Conservation (phyloP, 192 early-diverging fungal species). For the Coemansia sp. region DNA sequence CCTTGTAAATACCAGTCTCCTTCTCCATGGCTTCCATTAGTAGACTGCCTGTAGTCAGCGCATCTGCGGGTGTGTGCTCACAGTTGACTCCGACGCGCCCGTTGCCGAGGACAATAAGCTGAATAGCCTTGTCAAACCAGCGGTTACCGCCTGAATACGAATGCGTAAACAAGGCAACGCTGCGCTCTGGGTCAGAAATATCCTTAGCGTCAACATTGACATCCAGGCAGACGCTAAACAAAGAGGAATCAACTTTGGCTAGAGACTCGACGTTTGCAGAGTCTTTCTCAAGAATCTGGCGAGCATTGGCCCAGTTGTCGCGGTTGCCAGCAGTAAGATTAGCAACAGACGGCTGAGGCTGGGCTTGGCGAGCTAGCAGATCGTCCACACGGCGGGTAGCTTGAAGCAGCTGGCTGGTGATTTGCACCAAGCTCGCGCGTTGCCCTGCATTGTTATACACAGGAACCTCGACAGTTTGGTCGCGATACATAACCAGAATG, state of each 20-base stretch:
- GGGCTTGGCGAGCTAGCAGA: background rate
- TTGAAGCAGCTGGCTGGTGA: slow-evolving; percentile 34
- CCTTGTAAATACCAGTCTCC: slow-evolving; percentile 19
- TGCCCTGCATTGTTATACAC: slow-evolving; percentile 68
- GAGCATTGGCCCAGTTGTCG: slow-evolving; percentile 79
- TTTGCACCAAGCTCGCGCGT: slow-evolving; percentile 57
- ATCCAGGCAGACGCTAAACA: slow-evolving; percentile 90
- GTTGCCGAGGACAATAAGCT: slow-evolving; percentile 79
- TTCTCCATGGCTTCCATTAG: slow-evolving; percentile 67
- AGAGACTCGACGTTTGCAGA: slow-evolving; percentile 59
- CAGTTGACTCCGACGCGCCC: slow-evolving; percentile 92
- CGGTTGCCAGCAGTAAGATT: slow-evolving; percentile 84
- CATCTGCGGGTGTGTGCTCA: slow-evolving; percentile 94
- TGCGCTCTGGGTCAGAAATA: slow-evolving; percentile 60
- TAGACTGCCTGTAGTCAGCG: slow-evolving; percentile 81
- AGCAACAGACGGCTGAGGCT: slow-evolving; percentile 62
- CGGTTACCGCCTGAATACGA: slow-evolving; percentile 76
- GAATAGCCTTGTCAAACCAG: slow-evolving; percentile 97
- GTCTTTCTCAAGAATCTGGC: slow-evolving; percentile 49
- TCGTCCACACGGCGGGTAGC: slow-evolving; percentile 25
- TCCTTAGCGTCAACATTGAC: slow-evolving; percentile 55
- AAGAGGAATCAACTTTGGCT: slow-evolving; percentile 67
- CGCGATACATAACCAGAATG: slow-evolving; percentile 80
- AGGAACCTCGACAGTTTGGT: slow-evolving; percentile 81
- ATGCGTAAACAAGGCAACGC: slow-evolving; percentile 77